phyloP scores from a whole-genome alignment of 2,329 filamentous ascomycete species.

The Huntiella savannae region DNA sequence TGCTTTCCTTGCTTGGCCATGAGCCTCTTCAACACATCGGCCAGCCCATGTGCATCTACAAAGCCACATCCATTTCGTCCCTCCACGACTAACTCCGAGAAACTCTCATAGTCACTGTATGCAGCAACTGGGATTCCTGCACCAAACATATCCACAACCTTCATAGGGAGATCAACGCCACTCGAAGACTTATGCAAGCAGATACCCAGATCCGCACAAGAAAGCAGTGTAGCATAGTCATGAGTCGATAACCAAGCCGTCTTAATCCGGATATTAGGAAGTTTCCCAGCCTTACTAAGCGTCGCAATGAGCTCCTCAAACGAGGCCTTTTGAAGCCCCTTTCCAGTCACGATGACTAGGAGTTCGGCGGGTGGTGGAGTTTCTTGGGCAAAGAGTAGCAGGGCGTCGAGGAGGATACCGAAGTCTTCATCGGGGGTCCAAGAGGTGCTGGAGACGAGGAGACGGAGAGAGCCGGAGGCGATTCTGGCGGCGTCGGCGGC shows the following conservation, averaged over 20 bases:
- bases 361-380: conserved; percentile 29
- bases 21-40: conserved; percentile 41
- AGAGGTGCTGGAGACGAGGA: conserved; percentile 84
- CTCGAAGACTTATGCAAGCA: conserved; percentile 86
- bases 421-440: conserved; percentile 98
- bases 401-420: conserved; percentile 61
- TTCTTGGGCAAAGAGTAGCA: conserved; percentile 49
- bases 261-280: conserved; percentile 50
- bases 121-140: conserved; percentile 78
- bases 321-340: conserved; percentile 63
- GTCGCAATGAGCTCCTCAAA: conserved; percentile 49
- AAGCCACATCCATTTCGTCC: conserved; percentile 77
- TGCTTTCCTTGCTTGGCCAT: conserved; percentile 31
- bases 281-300: conserved; percentile 40
- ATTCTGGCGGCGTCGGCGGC: conserved; percentile 39
- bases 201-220: conserved; percentile 72
- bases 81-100: conserved; percentile 76
- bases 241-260: conserved; percentile 72
- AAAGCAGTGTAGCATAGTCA: conserved; percentile 72
- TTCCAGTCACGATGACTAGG: conserved; percentile 85
- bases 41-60: conserved; percentile 47
- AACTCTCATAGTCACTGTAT: conserved; percentile 72
- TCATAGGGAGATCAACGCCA: conserved; percentile 94
- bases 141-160: conserved; percentile 98
- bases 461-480: conserved; percentile 35